Evolutionary conservation across 1,284 basidiomycete genomes (phyloP).

Genomic region (Ganoderma leucocontextum): DNA sequence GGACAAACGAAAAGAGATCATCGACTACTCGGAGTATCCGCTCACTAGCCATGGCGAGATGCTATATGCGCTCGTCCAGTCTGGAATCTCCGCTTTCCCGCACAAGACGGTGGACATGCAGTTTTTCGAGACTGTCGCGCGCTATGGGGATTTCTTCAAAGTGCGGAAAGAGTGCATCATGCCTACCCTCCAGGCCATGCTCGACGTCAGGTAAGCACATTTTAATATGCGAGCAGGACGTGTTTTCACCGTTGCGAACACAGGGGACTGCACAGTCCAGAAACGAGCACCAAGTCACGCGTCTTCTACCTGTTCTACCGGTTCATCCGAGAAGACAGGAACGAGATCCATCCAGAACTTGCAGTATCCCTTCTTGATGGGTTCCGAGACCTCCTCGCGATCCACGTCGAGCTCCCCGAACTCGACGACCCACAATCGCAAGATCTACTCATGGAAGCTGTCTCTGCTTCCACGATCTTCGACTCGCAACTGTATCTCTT

Average conservation of each 20-base stretch:
- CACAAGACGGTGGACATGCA: constrained; percentile 91
- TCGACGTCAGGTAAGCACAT: constrained; percentile 75
- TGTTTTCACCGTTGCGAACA: constrained; percentile 21
- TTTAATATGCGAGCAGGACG: background rate
- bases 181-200: constrained; percentile 89
- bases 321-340: constrained; percentile 88
- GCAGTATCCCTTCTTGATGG: constrained; percentile 77
- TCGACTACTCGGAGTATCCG: constrained; percentile 85
- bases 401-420: constrained; percentile 73
- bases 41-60: constrained; percentile 93
- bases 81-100: constrained; percentile 85
- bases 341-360: constrained; percentile 82
- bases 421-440: constrained; percentile 66
- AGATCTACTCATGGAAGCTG: constrained; percentile 83
- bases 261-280: constrained; percentile 90
- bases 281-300: constrained; percentile 78
- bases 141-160: constrained; percentile 98
- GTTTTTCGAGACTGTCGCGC: constrained; percentile 92
- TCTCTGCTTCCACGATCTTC: constrained; percentile 78
- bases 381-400: constrained; percentile 76
- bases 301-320: constrained; percentile 94
- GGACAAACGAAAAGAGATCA: constrained; percentile 68
- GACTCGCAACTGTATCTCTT: constrained; percentile 96
- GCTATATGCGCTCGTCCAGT: constrained; percentile 85
- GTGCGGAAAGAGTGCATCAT: constrained; percentile 88